These are phyloP conservation scores for Penicillium manginii DNA, from an alignment of 495 filamentous ascomycete genomes.

Conservation along the genomic window DNA sequence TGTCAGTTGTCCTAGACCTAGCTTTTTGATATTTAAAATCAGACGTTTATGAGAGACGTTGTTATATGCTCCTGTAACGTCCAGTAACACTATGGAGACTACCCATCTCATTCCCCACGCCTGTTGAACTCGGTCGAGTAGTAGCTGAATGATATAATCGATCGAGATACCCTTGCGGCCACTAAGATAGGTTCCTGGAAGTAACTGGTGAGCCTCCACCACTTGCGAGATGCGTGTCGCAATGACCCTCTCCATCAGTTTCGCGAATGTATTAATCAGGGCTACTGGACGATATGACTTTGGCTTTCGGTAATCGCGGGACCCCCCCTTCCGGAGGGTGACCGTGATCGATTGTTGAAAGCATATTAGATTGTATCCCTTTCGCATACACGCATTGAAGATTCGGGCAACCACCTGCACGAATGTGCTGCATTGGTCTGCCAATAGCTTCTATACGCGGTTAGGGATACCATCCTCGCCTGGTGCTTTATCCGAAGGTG, in stretches of 20 bases:
- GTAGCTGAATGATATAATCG: constrained; percentile 23
- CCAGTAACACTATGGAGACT: constrained; percentile 20
- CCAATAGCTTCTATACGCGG: constrained; percentile 7
- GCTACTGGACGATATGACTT: constrained; percentile 32
- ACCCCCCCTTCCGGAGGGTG: constrained; percentile 25
- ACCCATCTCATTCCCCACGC: constrained; percentile 21
- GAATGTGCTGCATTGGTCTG: not conserved
- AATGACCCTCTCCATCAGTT: constrained; percentile 27
- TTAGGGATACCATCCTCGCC: constrained; percentile 14
- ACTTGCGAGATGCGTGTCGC: constrained; percentile 15
- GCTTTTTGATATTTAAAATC: no score
- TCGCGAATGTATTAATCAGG: constrained; percentile 32
- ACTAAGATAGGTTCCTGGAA: constrained; percentile 18
- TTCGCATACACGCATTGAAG: constrained; percentile 10
- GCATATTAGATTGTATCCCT: constrained; percentile 14
- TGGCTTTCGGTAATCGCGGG: constrained; percentile 16
- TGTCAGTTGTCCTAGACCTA: no score
- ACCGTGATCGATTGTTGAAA: constrained; percentile 24
- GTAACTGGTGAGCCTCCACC: constrained; percentile 15
- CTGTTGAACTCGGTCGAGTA: constrained; percentile 20
- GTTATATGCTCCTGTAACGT: constrained; percentile 36
- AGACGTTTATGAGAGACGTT: constrained; percentile 27
- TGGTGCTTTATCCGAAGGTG: constrained; percentile 4
- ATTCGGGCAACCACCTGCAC: not conserved
- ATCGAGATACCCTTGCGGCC: constrained; percentile 21